Evolutionary conservation across 331 rosid species (phyloP).

Genomic region (Quercus lobata): DNA sequence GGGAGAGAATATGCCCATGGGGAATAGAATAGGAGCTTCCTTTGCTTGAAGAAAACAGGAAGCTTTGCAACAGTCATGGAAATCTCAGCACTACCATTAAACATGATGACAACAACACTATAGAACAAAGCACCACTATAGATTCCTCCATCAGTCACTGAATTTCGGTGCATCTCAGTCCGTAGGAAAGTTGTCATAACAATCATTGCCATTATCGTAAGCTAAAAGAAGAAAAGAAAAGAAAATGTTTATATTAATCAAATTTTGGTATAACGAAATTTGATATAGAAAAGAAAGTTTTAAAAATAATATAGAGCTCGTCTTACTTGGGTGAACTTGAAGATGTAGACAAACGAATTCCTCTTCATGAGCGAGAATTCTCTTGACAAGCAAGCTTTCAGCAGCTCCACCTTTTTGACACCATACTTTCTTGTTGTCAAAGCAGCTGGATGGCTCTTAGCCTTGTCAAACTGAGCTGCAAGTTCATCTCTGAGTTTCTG

Average conservation of each 20-base stretch:
- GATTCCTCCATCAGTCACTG: constrained; percentile 31
- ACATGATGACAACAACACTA: constrained; percentile 17
- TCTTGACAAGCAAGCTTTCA: constrained; percentile 41
- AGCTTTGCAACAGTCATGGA: constrained; percentile 38
- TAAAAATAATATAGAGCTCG: background rate
- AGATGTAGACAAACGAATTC: constrained; percentile 41
- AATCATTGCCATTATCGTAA: constrained; percentile 23
- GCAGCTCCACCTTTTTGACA: constrained; percentile 19
- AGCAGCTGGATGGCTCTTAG: constrained; percentile 61
- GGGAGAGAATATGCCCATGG: constrained; percentile 51
- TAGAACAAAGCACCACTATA: constrained; percentile 45
- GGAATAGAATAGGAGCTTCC: constrained; percentile 43
- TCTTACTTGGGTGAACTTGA: constrained; percentile 39
- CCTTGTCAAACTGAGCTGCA: constrained; percentile 44
- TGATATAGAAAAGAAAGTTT: background rate
- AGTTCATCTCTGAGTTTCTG: constrained; percentile 41
- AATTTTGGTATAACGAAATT: background rate
- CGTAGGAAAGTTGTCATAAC: constrained; percentile 34
- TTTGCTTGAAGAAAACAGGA: constrained; percentile 47
- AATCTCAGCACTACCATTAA: constrained; percentile 41
- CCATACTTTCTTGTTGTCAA: constrained; percentile 51
- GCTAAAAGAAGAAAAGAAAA: constrained; percentile 10
- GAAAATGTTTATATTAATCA: background rate
- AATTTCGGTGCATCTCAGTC: constrained; percentile 37
- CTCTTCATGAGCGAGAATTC: constrained; percentile 44